These are phyloP conservation scores for Spirogloea muscicola DNA, from an alignment of 139 green algal genomes.

Conservation along the genomic window DNA sequence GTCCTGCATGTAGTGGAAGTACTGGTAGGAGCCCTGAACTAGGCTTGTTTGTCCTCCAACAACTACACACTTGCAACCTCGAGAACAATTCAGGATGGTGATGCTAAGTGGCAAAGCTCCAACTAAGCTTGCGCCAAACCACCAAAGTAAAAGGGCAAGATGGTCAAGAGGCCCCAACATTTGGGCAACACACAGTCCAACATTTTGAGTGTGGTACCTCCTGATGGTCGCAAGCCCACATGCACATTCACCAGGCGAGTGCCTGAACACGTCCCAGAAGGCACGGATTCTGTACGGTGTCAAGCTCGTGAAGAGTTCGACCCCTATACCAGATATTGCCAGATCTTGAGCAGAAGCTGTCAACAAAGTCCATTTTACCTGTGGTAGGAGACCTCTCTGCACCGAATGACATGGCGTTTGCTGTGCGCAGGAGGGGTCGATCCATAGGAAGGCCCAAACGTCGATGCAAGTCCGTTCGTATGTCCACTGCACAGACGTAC, in stretches of 20 bases:
- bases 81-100: no score
- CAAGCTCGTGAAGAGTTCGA: background rate
- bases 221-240: background rate
- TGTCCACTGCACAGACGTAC: slow-evolving; percentile 34
- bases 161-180: background rate
- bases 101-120: no score
- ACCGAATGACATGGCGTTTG: slow-evolving; percentile 53
- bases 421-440: slow-evolving; percentile 64
- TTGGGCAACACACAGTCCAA: background rate
- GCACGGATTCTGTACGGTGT: background rate
- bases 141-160: slow-evolving; percentile 4
- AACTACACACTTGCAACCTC: background rate
- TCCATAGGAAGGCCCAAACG: slow-evolving; percentile 68
- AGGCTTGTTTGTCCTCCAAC: slow-evolving; percentile 50
- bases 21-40: slow-evolving; percentile 81
- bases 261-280: background rate
- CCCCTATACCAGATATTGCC: background rate
- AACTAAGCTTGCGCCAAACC: background rate
- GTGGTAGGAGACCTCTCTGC: background rate
- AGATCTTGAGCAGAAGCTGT: background rate
- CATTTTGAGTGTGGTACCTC: background rate
- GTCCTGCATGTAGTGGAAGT: slow-evolving; percentile 97
- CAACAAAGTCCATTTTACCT: background rate
- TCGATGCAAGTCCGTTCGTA: slow-evolving; percentile 49
- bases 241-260: background rate